Conservation (phyloP, 2,329 filamentous ascomycete species). For the Ramularia collo-cygni region DNA sequence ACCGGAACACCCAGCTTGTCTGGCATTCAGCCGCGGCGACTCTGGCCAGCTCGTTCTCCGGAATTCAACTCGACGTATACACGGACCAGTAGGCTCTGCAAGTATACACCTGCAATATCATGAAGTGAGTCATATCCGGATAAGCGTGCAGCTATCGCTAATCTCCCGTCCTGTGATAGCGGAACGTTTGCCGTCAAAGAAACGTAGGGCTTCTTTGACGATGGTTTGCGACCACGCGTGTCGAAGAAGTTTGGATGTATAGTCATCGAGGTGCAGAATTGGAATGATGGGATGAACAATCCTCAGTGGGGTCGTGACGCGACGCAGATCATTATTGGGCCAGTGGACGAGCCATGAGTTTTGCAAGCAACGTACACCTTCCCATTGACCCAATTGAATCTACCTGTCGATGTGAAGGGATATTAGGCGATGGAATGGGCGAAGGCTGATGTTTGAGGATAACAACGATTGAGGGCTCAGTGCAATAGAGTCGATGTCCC, state of each 20-base stretch:
- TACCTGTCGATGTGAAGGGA: no score
- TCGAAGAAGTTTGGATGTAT: conserved; percentile 75
- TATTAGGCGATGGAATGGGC: no score
- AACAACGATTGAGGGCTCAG: no score
- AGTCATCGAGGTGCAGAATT: conserved; percentile 87
- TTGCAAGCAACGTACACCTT: conserved; percentile 42
- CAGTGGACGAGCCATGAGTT: conserved; percentile 36
- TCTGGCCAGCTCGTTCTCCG: conserved; percentile 66
- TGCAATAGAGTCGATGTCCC: no score
- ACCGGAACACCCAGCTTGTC: conserved; percentile 55
- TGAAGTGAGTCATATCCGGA: conserved; percentile 56
- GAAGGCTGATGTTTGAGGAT: no score
- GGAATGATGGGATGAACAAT: conserved; percentile 91
- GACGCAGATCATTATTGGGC: conserved; percentile 41
- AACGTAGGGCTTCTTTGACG: conserved; percentile 58
- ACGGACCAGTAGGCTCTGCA: conserved; percentile 84
- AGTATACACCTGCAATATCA: conserved; percentile 74
- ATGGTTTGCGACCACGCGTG: conserved; percentile 50
- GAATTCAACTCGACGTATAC: conserved; percentile 75
- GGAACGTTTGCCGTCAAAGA: conserved; percentile 57
- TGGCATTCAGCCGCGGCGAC: conserved; percentile 59
- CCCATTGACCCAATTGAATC: conserved; percentile 6
- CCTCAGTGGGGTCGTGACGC: conserved; percentile 69
- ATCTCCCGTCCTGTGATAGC: conserved; percentile 24
- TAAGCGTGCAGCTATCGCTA: no score